phyloP scores from a whole-genome alignment of 2,329 filamentous ascomycete genomes.

The Botrytis fragariae region DNA sequence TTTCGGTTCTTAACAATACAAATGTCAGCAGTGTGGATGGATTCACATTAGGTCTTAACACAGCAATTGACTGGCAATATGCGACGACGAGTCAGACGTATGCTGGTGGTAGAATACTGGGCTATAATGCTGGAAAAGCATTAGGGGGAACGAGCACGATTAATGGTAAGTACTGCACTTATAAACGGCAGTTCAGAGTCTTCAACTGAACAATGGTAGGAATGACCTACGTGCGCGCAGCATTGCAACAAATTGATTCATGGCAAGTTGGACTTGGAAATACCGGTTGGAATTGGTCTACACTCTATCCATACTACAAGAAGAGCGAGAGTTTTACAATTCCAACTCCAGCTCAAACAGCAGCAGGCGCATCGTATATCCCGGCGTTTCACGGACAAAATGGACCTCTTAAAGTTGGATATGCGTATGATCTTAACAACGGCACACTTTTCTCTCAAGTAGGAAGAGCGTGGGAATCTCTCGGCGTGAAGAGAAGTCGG shows the following conservation, averaged over 20 bases:
- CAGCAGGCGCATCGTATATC: slow-evolving; percentile 21
- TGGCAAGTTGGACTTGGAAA: slow-evolving; percentile 44
- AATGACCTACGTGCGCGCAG: slow-evolving; percentile 32
- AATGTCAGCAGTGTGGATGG: slow-evolving; percentile 24
- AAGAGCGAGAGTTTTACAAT: slow-evolving; percentile 37
- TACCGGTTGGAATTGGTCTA: slow-evolving; percentile 44
- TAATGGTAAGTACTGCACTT: slow-evolving; percentile 37
- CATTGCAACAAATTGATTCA: slow-evolving; percentile 42
- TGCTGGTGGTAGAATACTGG: slow-evolving; percentile 19
- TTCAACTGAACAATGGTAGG: slow-evolving; percentile 38
- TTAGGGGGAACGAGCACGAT: slow-evolving; percentile 27
- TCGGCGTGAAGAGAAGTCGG: slow-evolving; percentile 21
- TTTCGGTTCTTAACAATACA: slow-evolving; percentile 22
- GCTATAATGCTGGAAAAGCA: slow-evolving; percentile 25
- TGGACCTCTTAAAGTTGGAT: slow-evolving; percentile 27
- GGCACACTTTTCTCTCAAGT: slow-evolving; percentile 17
- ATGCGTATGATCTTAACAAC: slow-evolving; percentile 24
- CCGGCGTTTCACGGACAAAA: slow-evolving; percentile 23
- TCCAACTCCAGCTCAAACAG: slow-evolving; percentile 26
- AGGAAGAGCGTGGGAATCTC: slow-evolving; percentile 17
- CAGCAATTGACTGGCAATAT: slow-evolving; percentile 30
- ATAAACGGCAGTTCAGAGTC: background rate
- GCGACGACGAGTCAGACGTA: slow-evolving; percentile 21
- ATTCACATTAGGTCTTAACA: slow-evolving; percentile 23
- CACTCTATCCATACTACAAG: slow-evolving; percentile 45